Base-by-base conservation (phyloP, 306 rosid genomes). In the Castanea mollissima region DNA sequence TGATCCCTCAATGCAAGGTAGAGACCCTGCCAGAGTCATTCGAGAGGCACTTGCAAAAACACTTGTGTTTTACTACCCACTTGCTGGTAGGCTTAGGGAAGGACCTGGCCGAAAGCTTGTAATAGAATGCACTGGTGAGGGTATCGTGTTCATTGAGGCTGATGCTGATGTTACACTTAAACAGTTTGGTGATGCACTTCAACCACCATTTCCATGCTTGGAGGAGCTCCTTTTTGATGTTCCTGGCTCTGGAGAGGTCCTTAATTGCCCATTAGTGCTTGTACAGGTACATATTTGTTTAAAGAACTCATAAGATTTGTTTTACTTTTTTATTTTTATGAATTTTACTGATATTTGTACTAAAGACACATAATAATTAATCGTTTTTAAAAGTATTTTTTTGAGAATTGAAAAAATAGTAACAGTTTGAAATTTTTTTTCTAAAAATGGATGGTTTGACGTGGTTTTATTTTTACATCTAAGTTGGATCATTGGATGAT, bases 61-160 rank as follows among this genome's bases (percentile, higher is more conserved):
- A 8, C 77, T 85, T 0, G 86, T 85, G 70, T 79, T 71, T 32
- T 85, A 85, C 79, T 85, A 85, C 60, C 86, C 89, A 4, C 79
- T 85, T 6, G 89, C 86, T 0, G 89, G 89, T 1, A 76, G 89
- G 81, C 77, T 85, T 2, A 25, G 86, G 35, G 89, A 82, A 73
- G 85, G 79, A 10, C 73, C 82, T n/a, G 52, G 32, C 14, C 55
- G 85, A 13, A 85, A 85, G 70, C 71, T 87, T 23, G 72, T 27
- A 1, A 10, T 11, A 34, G 59, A 27, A 27, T 59, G 65, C 11
- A 59, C 65, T 2, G 65, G 65, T n/a, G 65, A 59, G 65, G 65
- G 65, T 59, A 13, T 59, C 3, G 11, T 59, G 32, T 59, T 59
- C 1, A 59, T 59, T 14, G 65, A 59, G 34, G 65, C 65, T 15